Base-by-base conservation (phyloP, 805 yeast genomes). In the Candida manassasensis region DNA sequence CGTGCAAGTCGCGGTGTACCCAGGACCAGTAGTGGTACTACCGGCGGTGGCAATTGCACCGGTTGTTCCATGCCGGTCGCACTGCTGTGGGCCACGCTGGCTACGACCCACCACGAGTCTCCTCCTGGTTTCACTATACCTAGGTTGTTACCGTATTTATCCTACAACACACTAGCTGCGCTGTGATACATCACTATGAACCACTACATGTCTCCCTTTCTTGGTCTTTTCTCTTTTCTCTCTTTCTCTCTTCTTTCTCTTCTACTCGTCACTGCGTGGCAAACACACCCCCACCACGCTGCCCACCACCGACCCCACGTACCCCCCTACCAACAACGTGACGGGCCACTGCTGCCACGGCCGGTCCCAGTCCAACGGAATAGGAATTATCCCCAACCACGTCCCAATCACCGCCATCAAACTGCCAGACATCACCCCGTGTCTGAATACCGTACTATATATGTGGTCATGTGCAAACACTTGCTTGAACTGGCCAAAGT, bases 321-420 rank as follows among this genome's bases (percentile, higher is more conserved):
- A 86, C 0, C 79, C 79, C 2, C 97, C 97, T 6, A 75, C 69
- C 10, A 90, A 65, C 28, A 90, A 69, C 0, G 97, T 90, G 36
- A 87, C 75, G 5, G 98, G 98, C 94, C 96, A 90, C 35, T 69
- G 73, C 59, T 90, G 98, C 98, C 98, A 90, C 17, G 83, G 85
- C 49, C 97, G 72, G 55, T 90, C 98, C 98, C 98, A 90, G 58
- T 90, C 98, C 40, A 93, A 68, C 0, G 97, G 97, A 39, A 93
- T 88, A 1, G 95, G 97, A 24, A 85, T 58, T 3, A 90, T 96
- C 11, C 97, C 97, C 1, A 87, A 45, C 97, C 97, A 90, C 5
- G 89, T 78, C 1, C 96, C 96, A 8, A 82, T 39, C 2, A 61
- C 27, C 2, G 53, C 47, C 28, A 50, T 36, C n/a, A 61, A 47